Percentiles rank a stretch among this genome's conserved stretches.
These are phyloP conservation scores for Papiliotrema laurentii DNA, from an alignment of 1,284 basidiomycete species.

Conservation along the genomic window DNA sequence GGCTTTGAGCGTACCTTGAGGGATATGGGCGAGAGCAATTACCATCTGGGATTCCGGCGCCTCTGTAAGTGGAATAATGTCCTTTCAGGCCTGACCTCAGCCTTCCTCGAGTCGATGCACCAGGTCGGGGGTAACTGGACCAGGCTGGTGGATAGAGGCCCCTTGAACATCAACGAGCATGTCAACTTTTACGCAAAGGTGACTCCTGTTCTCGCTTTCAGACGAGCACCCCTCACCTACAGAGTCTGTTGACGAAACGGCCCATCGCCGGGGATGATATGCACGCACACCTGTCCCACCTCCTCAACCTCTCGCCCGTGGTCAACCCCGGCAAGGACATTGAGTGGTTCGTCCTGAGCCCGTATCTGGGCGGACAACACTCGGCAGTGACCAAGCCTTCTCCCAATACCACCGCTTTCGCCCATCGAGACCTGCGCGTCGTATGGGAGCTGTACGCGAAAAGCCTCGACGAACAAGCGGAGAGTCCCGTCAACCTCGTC, in stretches of 20 bases:
- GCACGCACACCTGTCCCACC: constrained; percentile 7
- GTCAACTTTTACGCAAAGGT: constrained; percentile 19
- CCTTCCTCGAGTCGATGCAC: constrained; percentile 12
- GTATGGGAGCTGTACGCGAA: constrained; percentile 20
- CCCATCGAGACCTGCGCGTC: constrained; percentile 16
- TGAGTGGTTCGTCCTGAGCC: constrained; percentile 19
- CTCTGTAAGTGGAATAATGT: constrained; percentile 4
- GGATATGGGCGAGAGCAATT: constrained; percentile 4
- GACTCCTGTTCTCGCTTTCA: not conserved
- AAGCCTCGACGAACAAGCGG: not conserved
- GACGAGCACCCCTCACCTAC: not conserved
- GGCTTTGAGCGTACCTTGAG: constrained; percentile 5
- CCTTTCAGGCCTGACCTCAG: constrained; percentile 5
- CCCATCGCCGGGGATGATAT: not conserved
- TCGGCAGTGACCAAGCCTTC: constrained; percentile 4
- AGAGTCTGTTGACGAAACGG: constrained; percentile 4
- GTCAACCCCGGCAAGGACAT: constrained; percentile 8
- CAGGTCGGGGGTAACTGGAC: constrained; percentile 16
- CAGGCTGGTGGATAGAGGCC: constrained; percentile 5
- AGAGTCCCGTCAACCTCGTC: constrained; percentile 6
- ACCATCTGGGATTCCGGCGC: constrained; percentile 1
- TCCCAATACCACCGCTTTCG: constrained; percentile 6
- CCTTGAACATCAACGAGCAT: constrained; percentile 17
- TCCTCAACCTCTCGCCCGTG: constrained; percentile 11
- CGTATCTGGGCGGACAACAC: constrained; percentile 13